These are phyloP conservation scores for Glonium stellatum DNA, from an alignment of 495 filamentous ascomycete genomes.

Conservation along the genomic window DNA sequence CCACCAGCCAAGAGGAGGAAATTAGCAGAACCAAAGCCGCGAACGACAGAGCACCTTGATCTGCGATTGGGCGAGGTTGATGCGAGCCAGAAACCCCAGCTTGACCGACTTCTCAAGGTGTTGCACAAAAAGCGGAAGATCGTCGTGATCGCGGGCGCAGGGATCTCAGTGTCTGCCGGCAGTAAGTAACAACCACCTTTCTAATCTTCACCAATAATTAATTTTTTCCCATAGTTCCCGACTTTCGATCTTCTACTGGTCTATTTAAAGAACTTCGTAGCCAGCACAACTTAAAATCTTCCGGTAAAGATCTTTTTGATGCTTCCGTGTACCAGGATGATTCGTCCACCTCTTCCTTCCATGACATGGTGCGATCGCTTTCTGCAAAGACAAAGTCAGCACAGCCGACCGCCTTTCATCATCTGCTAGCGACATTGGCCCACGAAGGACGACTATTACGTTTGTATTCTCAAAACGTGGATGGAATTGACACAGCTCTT, in stretches of 20 bases:
- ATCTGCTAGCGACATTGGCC: conserved; percentile 86
- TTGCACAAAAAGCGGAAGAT: conserved; percentile 88
- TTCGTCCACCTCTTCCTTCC: conserved; percentile 77
- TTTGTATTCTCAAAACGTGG: conserved; percentile 93
- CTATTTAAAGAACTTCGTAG: conserved; percentile 76
- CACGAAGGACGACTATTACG: conserved; percentile 82
- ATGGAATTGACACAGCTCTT: conserved; percentile 84
- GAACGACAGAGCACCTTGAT: conserved; percentile 71
- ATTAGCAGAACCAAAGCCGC: conserved; percentile 60
- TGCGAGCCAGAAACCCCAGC: conserved; percentile 48
- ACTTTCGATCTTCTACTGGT: conserved; percentile 86
- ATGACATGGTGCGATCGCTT: conserved; percentile 88
- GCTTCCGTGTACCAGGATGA: conserved; percentile 94
- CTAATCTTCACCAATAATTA: neutral
- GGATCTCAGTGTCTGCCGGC: conserved; percentile 92
- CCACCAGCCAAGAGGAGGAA: conserved; percentile 69
- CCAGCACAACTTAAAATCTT: conserved; percentile 84
- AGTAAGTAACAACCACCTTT: conserved; percentile 56
- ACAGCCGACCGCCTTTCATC: conserved; percentile 82
- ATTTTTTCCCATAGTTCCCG: conserved; percentile 62
- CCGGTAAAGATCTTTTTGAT: conserved; percentile 93
- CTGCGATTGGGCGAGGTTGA: conserved; percentile 45
- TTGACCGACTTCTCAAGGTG: conserved; percentile 65
- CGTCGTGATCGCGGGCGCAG: conserved; percentile 91
- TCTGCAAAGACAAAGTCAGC: conserved; percentile 67